Evolutionary conservation across 257 asterid genomes (phyloP).

Genomic region (Echium plantagineum): DNA sequence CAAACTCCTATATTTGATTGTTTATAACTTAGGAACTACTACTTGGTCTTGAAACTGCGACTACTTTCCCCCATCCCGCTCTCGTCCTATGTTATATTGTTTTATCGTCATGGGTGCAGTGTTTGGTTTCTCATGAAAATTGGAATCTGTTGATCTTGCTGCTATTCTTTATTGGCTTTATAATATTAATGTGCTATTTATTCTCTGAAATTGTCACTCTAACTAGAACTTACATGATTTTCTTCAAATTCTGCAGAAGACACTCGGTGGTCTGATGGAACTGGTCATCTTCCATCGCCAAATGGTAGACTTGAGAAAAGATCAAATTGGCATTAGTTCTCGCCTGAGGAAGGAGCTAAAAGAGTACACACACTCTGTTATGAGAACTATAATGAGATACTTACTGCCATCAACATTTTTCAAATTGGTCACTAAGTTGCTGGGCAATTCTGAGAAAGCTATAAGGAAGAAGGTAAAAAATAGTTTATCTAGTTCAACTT

Average conservation of each 20-base stretch:
- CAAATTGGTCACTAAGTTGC: constrained; percentile 46
- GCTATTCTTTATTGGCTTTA: not conserved
- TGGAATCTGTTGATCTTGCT: not conserved
- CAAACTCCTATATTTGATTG: too few relatives aligned
- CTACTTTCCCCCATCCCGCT: too few relatives aligned
- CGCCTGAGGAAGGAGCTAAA: constrained; percentile 54
- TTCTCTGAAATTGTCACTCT: not conserved
- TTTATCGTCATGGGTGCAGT: not conserved
- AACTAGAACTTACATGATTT: not conserved
- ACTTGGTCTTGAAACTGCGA: too few relatives aligned
- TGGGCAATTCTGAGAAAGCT: constrained; percentile 40
- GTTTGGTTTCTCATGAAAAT: not conserved
- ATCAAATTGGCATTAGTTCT: constrained; percentile 36
- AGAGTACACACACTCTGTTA: constrained; percentile 34
- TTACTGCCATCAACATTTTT: constrained; percentile 63
- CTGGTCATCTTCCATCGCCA: constrained; percentile 52
- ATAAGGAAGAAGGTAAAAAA: constrained; percentile 61
- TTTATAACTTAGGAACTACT: too few relatives aligned
- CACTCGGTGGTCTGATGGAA: constrained; percentile 70
- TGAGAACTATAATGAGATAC: constrained; percentile 41
- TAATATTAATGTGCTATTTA: not conserved
- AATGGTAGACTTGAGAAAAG: constrained; percentile 39
- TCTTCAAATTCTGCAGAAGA: constrained; percentile 35
- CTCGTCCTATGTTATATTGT: not conserved
- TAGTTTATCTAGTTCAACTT: not conserved